phyloP scores from a whole-genome alignment of 2,329 filamentous ascomycete species.

The Sporothrix protearum region DNA sequence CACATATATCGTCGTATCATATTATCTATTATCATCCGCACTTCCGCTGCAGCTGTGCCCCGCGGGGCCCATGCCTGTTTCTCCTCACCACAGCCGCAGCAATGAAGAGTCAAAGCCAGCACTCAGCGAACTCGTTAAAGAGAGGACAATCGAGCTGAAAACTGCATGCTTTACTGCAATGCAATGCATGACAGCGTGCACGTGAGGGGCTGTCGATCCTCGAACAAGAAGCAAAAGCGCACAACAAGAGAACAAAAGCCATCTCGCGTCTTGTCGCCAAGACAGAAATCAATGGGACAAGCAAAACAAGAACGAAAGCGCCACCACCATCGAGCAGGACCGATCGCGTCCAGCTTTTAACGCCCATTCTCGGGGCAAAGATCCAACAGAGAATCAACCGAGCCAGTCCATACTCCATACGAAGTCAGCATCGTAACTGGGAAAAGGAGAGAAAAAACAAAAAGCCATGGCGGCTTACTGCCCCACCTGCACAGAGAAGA shows the following conservation, averaged over 20 bases:
- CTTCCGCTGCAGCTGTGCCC: neutral
- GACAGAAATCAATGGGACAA: neutral
- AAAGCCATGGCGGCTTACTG: neutral
- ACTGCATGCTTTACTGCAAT: slow-evolving; percentile 8
- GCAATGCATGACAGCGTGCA: slow-evolving; percentile 13
- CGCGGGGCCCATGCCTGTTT: neutral
- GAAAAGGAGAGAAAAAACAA: too few species aligned
- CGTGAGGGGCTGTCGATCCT: neutral
- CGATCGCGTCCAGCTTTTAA: neutral
- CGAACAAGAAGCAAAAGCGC: too few species aligned
- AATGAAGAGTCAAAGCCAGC: neutral
- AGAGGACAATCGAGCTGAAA: neutral
- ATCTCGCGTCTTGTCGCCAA: slow-evolving; percentile 1
- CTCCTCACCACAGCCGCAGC: neutral
- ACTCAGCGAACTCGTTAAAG: neutral
- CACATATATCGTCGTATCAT: neutral
- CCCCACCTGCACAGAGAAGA: neutral
- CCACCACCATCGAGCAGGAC: neutral
- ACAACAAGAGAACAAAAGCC: too few species aligned
- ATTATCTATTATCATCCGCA: neutral
- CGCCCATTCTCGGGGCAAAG: neutral
- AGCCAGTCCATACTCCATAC: neutral
- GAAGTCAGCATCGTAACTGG: neutral
- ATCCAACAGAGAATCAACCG: neutral
- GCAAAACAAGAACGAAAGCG: neutral